Percentiles rank a stretch among this genome's conserved stretches.
phyloP scores from a whole-genome alignment of 768 basidiomycete genomes.

The Rhizopogon vulgaris region DNA sequence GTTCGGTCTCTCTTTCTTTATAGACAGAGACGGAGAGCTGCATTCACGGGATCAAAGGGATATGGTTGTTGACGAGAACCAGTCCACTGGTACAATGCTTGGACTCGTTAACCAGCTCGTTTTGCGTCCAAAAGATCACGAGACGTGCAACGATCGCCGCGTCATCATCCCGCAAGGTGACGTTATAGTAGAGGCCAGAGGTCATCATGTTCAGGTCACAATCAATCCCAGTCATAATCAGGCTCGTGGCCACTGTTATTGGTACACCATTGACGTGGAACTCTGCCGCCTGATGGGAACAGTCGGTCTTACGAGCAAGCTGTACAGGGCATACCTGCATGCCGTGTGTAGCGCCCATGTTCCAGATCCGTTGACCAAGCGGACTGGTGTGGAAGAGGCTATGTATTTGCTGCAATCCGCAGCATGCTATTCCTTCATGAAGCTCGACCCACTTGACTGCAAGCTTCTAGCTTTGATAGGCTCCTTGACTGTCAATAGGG shows the following conservation, averaged over 20 bases:
- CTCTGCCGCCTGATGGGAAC: constrained; percentile 19
- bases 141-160: not conserved
- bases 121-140: constrained; percentile 19
- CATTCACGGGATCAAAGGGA: constrained; percentile 32
- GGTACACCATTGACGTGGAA: constrained; percentile 19
- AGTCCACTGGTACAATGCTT: constrained; percentile 34
- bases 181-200: not conserved
- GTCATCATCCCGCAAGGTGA: constrained; percentile 9
- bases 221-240: not conserved
- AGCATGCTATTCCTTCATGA: constrained; percentile 32
- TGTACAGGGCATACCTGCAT: constrained; percentile 36
- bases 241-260: constrained; percentile 8
- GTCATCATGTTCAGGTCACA: not conserved
- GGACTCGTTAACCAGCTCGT: constrained; percentile 33
- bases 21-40: constrained; percentile 19
- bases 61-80: constrained; percentile 32
- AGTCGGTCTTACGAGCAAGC: constrained; percentile 12
- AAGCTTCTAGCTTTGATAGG: constrained; percentile 26
- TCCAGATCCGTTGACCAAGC: constrained; percentile 34
- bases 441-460: constrained; percentile 17
- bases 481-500: constrained; percentile 24
- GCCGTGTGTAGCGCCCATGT: constrained; percentile 29
- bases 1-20: constrained; percentile 30
- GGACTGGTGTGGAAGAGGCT: constrained; percentile 37
- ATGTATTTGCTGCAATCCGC: constrained; percentile 31